Conservation (phyloP, 2,329 filamentous ascomycete species). For the Decorospora gaudefroyi region DNA sequence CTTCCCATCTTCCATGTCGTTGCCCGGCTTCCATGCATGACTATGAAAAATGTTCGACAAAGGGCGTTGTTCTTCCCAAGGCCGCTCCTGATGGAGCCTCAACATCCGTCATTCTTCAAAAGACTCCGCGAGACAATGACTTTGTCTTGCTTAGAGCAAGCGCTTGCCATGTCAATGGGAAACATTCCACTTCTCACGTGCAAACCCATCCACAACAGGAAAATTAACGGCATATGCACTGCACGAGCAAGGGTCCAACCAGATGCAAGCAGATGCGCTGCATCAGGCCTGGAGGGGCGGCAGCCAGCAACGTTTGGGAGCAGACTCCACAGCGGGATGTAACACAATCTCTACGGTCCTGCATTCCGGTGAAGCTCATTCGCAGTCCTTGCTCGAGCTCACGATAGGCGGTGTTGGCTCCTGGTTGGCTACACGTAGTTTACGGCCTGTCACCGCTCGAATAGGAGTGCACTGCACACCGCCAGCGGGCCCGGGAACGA, state of each 20-base stretch:
- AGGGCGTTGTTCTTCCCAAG: not conserved
- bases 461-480: slow-evolving; percentile 21
- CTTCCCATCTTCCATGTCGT: slow-evolving; percentile 15
- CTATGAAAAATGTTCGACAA: slow-evolving; percentile 21
- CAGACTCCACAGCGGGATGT: slow-evolving; percentile 22
- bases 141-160: slow-evolving; percentile 8
- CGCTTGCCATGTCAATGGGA: slow-evolving; percentile 3
- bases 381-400: slow-evolving; percentile 16
- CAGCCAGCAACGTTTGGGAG: slow-evolving; percentile 24
- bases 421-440: slow-evolving; percentile 19
- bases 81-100: not conserved
- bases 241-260: slow-evolving; percentile 5
- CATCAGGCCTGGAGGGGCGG: slow-evolving; percentile 20
- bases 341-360: slow-evolving; percentile 27
- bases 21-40: slow-evolving; percentile 26
- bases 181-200: slow-evolving; percentile 20
- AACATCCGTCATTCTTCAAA: not conserved
- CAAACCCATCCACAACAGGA: slow-evolving; percentile 20
- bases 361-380: slow-evolving; percentile 33
- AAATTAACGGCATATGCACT: slow-evolving; percentile 8
- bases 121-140: not conserved
- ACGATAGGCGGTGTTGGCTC: slow-evolving; percentile 1
- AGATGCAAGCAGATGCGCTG: slow-evolving; percentile 21
- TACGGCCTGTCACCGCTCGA: slow-evolving; percentile 23
- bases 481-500: slow-evolving; percentile 11